Evolutionary conservation across 2,329 filamentous ascomycete genomes (phyloP).

Genomic region (Cercospora citrullina): DNA sequence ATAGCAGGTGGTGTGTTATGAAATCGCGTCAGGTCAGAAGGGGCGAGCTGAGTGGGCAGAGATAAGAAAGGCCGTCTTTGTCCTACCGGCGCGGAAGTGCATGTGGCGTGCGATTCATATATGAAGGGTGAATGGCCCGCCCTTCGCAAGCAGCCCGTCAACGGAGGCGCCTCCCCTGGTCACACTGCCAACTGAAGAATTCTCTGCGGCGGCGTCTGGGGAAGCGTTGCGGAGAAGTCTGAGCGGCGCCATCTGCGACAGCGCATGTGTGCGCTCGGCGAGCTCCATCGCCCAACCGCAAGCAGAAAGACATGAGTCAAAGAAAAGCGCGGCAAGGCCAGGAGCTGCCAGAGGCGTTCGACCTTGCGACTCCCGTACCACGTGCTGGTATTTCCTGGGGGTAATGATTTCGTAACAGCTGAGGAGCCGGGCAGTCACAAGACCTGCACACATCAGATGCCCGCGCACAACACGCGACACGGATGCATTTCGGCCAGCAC

Average conservation of each 20-base stretch:
- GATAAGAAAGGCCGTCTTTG: conserved; percentile 25
- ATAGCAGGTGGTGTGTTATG: conserved; percentile 16
- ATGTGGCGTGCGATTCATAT: conserved; percentile 13
- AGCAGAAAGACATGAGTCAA: conserved; percentile 18
- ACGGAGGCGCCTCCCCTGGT: conserved; percentile 5
- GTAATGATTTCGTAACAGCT: conserved; percentile 19
- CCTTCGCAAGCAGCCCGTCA: conserved; percentile 3
- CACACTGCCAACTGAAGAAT: conserved; percentile 6
- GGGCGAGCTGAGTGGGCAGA: conserved; percentile 23
- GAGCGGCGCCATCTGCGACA: conserved; percentile 14
- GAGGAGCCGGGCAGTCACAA: background rate
- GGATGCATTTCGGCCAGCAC: background rate
- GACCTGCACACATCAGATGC: background rate
- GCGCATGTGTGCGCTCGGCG: conserved; percentile 10
- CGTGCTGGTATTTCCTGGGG: conserved; percentile 17
- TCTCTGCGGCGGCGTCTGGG: conserved; percentile 13
- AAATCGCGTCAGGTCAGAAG: conserved; percentile 19
- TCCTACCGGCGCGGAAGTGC: background rate
- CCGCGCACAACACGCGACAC: background rate
- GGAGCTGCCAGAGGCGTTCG: background rate
- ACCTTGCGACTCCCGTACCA: conserved; percentile 1
- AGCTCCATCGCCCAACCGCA: conserved; percentile 11
- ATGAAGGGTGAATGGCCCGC: background rate
- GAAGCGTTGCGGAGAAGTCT: conserved; percentile 15
- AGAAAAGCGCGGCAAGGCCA: conserved; percentile 1